These are phyloP conservation scores for Rhizopogon sp. DNA, from an alignment of 768 basidiomycete species.

Conservation along the genomic window DNA sequence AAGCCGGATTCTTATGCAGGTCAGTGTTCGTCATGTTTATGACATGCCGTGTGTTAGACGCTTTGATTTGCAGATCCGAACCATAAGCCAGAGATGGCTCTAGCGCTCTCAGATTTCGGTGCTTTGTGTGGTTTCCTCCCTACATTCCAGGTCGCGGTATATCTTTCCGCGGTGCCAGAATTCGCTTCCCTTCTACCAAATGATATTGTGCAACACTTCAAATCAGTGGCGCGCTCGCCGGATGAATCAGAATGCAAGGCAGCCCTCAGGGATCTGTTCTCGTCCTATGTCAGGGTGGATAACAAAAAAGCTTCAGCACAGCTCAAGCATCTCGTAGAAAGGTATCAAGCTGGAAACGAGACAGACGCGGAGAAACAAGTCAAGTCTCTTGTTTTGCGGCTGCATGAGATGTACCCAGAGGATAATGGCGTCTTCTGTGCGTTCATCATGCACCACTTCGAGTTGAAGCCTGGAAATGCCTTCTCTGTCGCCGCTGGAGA, in stretches of 20 bases:
- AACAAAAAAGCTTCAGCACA: background rate
- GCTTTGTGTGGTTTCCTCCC: slow-evolving; percentile 14
- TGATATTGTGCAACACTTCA: background rate
- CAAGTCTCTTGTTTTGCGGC: slow-evolving; percentile 32
- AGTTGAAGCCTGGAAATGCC: slow-evolving; percentile 45
- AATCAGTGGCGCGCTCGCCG: background rate
- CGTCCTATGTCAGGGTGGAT: background rate
- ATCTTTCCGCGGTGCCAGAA: slow-evolving; percentile 2
- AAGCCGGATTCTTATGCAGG: slow-evolving; percentile 28
- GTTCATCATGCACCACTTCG: slow-evolving; percentile 50
- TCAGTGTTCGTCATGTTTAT: background rate
- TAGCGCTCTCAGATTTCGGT: slow-evolving; percentile 40
- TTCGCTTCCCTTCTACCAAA: slow-evolving; percentile 1
- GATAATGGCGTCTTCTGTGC: slow-evolving; percentile 51
- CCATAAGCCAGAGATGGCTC: slow-evolving; percentile 59
- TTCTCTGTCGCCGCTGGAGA: slow-evolving; percentile 52
- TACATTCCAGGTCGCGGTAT: background rate
- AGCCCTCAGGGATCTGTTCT: slow-evolving; percentile 1
- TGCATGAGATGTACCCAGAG: slow-evolving; percentile 45
- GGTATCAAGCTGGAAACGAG: slow-evolving; percentile 6
- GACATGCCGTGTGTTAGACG: too few species aligned
- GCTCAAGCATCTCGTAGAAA: background rate
- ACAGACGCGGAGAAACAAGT: slow-evolving; percentile 12
- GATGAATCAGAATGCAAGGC: background rate
- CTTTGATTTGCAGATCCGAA: slow-evolving; percentile 39